Evolutionary conservation across 345 rosid species (phyloP).

Genomic region (Leavenworthia alabamica): DNA sequence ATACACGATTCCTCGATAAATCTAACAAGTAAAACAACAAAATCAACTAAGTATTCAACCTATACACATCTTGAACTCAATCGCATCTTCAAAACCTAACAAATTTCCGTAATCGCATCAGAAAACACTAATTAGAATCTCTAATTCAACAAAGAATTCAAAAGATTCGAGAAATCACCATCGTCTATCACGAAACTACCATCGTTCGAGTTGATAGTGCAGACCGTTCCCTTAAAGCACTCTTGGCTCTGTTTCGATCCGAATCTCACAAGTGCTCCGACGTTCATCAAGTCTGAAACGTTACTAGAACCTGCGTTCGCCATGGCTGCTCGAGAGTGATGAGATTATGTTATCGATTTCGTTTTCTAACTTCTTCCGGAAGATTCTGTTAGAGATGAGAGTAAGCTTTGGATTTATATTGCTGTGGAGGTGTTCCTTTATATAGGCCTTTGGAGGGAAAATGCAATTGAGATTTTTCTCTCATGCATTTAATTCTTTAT

Average conservation of each 20-base stretch:
- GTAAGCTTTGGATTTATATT: background rate
- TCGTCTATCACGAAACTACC: background rate
- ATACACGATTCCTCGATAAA: background rate
- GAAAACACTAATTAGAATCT: background rate
- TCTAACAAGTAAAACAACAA: background rate
- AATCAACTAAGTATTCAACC: background rate
- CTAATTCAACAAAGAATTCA: background rate
- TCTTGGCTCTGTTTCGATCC: background rate
- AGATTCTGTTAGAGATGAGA: slow-evolving; percentile 1
- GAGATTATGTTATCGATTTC: background rate
- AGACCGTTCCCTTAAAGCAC: background rate
- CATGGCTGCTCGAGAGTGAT: background rate
- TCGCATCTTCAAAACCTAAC: background rate
- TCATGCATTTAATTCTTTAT: background rate
- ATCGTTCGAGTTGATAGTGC: background rate
- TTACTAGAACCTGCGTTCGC: background rate
- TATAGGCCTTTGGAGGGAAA: slow-evolving; percentile 10
- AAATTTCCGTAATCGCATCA: background rate
- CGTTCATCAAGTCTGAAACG: background rate
- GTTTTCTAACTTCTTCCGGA: background rate
- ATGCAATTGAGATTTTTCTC: background rate
- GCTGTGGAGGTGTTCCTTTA: background rate
- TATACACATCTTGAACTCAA: background rate
- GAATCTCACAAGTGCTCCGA: slow-evolving; percentile 5
- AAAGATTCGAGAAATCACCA: background rate